These are phyloP conservation scores for Petunia secreta DNA, from an alignment of 257 asterid species.

Conservation along the genomic window DNA sequence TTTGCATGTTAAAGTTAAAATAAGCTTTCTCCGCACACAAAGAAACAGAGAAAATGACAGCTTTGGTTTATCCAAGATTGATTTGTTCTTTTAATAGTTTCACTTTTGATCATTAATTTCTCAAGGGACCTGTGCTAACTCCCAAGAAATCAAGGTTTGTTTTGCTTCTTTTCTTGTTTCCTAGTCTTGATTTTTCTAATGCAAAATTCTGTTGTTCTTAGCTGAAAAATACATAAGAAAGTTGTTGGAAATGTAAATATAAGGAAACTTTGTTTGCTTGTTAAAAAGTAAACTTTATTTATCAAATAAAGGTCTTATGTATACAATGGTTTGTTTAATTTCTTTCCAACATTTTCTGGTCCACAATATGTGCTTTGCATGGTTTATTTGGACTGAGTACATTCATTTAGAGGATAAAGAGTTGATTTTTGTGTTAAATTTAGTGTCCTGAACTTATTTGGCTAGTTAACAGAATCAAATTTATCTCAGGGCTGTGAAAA, in stretches of 20 bases:
- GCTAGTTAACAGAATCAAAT: background rate
- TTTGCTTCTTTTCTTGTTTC: background rate
- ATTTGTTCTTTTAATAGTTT: too few relatives aligned
- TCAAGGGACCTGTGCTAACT: background rate
- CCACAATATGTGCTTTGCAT: background rate
- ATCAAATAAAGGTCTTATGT: background rate
- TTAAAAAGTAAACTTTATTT: background rate
- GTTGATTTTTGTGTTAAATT: background rate
- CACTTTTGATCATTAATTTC: background rate
- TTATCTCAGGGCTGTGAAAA: conserved; percentile 31
- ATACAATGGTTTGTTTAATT: background rate
- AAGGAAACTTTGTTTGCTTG: background rate
- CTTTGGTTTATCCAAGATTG: background rate
- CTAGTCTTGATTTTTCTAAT: background rate
- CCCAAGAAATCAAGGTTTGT: conserved; percentile 11
- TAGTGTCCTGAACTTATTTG: background rate
- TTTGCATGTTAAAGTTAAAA: conserved; percentile 4
- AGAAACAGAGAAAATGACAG: background rate
- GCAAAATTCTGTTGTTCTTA: background rate
- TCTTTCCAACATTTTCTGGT: background rate
- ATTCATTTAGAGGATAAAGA: background rate
- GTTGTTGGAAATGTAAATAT: background rate
- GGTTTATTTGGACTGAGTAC: background rate
- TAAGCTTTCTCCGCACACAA: background rate
- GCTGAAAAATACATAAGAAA: background rate